Conservation (phyloP, 306 rosid genomes). For the Lithocarpus polystachyus region DNA sequence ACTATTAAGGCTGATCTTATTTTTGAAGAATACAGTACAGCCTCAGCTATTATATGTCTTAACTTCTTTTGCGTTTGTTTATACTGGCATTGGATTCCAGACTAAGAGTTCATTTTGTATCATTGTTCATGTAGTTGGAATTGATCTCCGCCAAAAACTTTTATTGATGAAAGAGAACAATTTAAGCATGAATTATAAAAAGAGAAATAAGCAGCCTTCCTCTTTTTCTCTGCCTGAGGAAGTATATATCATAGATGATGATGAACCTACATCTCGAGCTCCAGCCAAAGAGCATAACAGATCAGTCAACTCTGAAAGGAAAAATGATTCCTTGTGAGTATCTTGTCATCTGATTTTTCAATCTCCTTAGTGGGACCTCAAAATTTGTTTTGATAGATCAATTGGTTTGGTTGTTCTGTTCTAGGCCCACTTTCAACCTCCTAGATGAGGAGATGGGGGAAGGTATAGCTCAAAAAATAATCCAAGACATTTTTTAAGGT, state of each 20-base stretch:
- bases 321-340: slow-evolving; percentile 51
- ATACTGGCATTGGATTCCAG: slow-evolving; percentile 6
- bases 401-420: slow-evolving; percentile 6
- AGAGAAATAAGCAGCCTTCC: slow-evolving; percentile 37
- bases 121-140: slow-evolving; percentile 64
- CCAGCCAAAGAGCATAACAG: slow-evolving; percentile 38
- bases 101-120: slow-evolving; percentile 1
- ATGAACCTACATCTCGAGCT: slow-evolving; percentile 28
- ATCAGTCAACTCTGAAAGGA: slow-evolving; percentile 26
- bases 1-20: slow-evolving; percentile 77
- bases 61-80: slow-evolving; percentile 2
- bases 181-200: slow-evolving; percentile 31
- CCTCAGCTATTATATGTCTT: slow-evolving; percentile 12
- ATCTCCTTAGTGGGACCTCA: slow-evolving; percentile 13
- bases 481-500: neutral
- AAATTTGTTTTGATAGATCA: neutral
- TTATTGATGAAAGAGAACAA: slow-evolving; percentile 44
- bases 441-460: slow-evolving; percentile 57
- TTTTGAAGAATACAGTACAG: slow-evolving; percentile 81
- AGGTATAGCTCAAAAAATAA: slow-evolving; percentile 41
- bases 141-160: slow-evolving; percentile 71
- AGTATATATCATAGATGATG: slow-evolving; percentile 48
- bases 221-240: slow-evolving; percentile 46
- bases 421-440: slow-evolving; percentile 87
- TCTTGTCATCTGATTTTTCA: slow-evolving; percentile 16